Evolutionary conservation across 2,329 filamentous ascomycete genomes (phyloP).

Genomic region (Keithomyces neogunnii): DNA sequence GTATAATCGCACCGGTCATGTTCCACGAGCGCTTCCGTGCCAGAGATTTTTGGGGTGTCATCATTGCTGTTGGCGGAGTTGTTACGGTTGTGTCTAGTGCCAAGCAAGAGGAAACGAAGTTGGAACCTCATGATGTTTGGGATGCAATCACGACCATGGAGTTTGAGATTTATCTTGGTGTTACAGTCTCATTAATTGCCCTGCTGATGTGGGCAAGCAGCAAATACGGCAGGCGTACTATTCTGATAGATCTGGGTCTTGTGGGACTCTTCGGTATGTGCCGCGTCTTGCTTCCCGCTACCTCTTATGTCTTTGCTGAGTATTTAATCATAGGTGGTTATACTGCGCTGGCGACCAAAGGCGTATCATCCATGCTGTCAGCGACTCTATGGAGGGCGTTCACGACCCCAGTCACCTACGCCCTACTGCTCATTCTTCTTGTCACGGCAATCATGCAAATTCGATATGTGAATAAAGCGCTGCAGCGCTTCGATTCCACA

Average conservation of each 20-base stretch:
- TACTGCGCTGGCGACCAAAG: conserved; percentile 94
- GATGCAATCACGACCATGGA: conserved; percentile 77
- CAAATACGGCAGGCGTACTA: conserved; percentile 74
- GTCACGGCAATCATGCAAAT: conserved; percentile 92
- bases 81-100: conserved; percentile 91
- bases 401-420: conserved; percentile 85
- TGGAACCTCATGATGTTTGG: conserved; percentile 87
- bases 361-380: conserved; percentile 88
- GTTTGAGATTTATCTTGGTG: conserved; percentile 81
- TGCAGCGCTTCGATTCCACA: conserved; percentile 93
- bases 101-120: conserved; percentile 78
- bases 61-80: conserved; percentile 79
- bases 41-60: conserved; percentile 79
- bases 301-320: neutral
- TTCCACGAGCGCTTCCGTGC: conserved; percentile 83
- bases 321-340: conserved; percentile 59
- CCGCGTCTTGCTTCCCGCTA: neutral
- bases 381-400: conserved; percentile 84
- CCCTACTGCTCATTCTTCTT: conserved; percentile 69
- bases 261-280: conserved; percentile 82
- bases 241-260: conserved; percentile 85
- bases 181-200: conserved; percentile 67
- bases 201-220: conserved; percentile 75
- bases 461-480: conserved; percentile 79
- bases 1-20: conserved; percentile 88